Evolutionary conservation across 495 filamentous ascomycete species (phyloP).

Genomic region (Penicillium pulvis): DNA sequence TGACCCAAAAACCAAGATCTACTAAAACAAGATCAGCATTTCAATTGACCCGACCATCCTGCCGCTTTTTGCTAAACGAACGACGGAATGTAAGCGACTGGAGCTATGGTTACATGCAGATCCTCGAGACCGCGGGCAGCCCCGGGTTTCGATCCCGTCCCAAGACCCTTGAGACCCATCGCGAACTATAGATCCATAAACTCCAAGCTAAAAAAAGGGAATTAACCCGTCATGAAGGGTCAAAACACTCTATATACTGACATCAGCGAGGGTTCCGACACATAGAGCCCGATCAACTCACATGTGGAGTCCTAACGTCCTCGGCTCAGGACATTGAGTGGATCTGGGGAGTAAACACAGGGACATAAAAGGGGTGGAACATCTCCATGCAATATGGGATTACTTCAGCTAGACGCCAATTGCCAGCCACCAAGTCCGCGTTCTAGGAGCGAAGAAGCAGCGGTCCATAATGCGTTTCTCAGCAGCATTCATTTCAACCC

Average conservation of each 20-base stretch:
- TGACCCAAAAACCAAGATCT: neutral
- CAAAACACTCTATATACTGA: conserved; percentile 15
- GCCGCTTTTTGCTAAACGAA: conserved; percentile 8
- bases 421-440: neutral
- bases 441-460: neutral
- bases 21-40: conserved; percentile 6
- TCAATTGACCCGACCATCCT: neutral
- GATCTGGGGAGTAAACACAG: conserved; percentile 10
- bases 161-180: conserved; percentile 14
- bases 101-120: conserved; percentile 7
- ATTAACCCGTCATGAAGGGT: conserved; percentile 16
- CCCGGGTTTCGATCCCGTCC: conserved; percentile 9
- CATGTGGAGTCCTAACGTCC: conserved; percentile 28
- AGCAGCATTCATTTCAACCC: conserved; percentile 28
- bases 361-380: conserved; percentile 25
- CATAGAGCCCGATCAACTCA: conserved; percentile 22
- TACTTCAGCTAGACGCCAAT: conserved; percentile 5
- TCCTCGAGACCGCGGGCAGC: conserved; percentile 1
- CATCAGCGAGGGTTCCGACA: conserved; percentile 11
- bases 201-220: conserved; percentile 22
- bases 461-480: conserved; percentile 36
- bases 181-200: conserved; percentile 1
- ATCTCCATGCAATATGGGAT: neutral
- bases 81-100: neutral
- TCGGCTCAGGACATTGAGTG: conserved; percentile 23